Conservation (phyloP, 2,329 filamentous ascomycete genomes). For the Aspergillus sp. region DNA sequence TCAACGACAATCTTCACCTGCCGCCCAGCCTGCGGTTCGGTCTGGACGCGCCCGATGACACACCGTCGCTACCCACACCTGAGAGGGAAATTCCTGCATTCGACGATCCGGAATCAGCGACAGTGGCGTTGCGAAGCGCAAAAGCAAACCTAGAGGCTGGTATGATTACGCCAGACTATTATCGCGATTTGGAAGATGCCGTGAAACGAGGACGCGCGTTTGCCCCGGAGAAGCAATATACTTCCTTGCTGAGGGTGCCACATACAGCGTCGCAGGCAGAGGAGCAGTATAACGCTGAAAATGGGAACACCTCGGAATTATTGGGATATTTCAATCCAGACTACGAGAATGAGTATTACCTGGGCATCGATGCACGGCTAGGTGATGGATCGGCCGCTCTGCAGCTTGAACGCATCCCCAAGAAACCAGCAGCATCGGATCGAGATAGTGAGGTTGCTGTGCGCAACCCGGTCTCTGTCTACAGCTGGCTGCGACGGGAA, state of each 20-base stretch:
- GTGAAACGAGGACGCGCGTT: conserved; percentile 35
- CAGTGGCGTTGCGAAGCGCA: conserved; percentile 33
- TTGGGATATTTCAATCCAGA: conserved; percentile 40
- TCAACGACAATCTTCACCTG: conserved; percentile 79
- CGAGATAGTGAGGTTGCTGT: conserved; percentile 51
- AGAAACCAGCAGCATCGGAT: conserved; percentile 42
- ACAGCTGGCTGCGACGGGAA: conserved; percentile 88
- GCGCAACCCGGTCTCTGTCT: conserved; percentile 81
- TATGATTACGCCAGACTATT: conserved; percentile 28
- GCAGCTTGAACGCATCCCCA: conserved; percentile 40
- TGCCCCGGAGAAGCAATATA: conserved; percentile 29
- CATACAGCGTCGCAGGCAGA: conserved; percentile 18
- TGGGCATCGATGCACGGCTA: conserved; percentile 36
- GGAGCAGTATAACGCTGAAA: conserved; percentile 10
- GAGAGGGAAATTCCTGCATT: conserved; percentile 31
- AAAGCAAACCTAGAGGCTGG: conserved; percentile 31
- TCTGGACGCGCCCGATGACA: conserved; percentile 44
- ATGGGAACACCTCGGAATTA: conserved; percentile 22
- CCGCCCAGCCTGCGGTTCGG: conserved; percentile 68
- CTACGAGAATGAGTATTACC: conserved; percentile 38
- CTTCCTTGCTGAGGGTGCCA: conserved; percentile 24
- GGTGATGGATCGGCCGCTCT: conserved; percentile 43
- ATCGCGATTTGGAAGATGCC: conserved; percentile 32
- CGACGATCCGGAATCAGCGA: conserved; percentile 27
- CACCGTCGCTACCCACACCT: conserved; percentile 44